These are phyloP conservation scores for Sugiyamaella grinbergsii DNA, from an alignment of 1,139 yeast genomes.

Conservation along the genomic window DNA sequence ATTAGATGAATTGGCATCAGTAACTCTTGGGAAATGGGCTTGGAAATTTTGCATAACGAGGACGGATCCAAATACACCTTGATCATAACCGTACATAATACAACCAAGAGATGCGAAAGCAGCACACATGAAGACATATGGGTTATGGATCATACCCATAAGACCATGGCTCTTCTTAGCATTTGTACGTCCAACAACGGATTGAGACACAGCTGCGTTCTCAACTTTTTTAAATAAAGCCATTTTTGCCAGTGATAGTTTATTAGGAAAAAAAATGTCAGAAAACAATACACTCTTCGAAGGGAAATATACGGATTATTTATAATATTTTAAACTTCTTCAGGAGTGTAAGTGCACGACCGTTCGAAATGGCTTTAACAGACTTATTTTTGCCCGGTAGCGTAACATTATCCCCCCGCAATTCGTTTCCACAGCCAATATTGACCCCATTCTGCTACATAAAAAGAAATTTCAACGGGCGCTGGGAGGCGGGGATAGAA, in stretches of 20 bases:
- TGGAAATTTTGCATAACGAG: conserved; percentile 45
- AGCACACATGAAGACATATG: conserved; percentile 45
- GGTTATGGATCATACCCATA: conserved; percentile 28
- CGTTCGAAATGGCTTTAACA: not conserved
- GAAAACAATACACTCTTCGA: too few relatives aligned
- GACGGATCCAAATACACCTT: conserved; percentile 57
- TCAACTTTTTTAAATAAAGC: conserved; percentile 25
- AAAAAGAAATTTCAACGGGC: too few relatives aligned
- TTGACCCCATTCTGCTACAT: too few relatives aligned
- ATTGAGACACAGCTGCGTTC: conserved; percentile 28
- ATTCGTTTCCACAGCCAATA: too few relatives aligned
- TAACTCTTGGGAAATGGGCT: conserved; percentile 18
- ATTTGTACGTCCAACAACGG: conserved; percentile 31
- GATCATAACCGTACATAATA: conserved; percentile 42
- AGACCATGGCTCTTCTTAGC: conserved; percentile 21
- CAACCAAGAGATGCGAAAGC: conserved; percentile 42
- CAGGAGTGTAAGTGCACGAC: not conserved
- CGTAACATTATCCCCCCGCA: not conserved
- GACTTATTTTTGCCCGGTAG: not conserved
- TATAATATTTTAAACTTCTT: not conserved
- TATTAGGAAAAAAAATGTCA: not conserved
- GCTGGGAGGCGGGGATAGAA: too few relatives aligned
- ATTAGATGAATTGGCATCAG: conserved; percentile 39
- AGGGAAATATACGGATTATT: conserved; percentile 6
- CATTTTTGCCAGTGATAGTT: conserved; percentile 12